Conservation (phyloP, 2,329 filamentous ascomycete species). For the Volutella citrinella region DNA sequence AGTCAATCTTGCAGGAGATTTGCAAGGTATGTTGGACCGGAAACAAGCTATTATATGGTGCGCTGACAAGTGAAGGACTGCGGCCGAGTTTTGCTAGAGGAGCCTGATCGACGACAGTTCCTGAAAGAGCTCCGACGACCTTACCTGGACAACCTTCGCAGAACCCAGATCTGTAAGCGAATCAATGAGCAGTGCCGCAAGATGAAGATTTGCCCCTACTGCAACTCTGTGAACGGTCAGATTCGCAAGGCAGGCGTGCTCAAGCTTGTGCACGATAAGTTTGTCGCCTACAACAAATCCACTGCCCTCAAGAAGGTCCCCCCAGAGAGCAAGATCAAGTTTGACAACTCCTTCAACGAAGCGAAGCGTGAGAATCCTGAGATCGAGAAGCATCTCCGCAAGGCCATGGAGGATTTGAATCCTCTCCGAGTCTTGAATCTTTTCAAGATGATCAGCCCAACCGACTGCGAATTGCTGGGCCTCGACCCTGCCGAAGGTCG, state of each 20-base stretch:
- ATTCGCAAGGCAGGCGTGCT: slow-evolving; percentile 91
- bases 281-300: slow-evolving; percentile 81
- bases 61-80: no score
- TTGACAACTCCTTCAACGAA: slow-evolving; percentile 80
- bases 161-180: slow-evolving; percentile 79
- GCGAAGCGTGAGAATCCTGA: slow-evolving; percentile 77
- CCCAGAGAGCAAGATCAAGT: slow-evolving; percentile 77
- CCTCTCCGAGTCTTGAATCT: slow-evolving; percentile 85
- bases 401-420: slow-evolving; percentile 92
- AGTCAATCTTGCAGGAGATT: slow-evolving; percentile 88
- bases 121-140: slow-evolving; percentile 79
- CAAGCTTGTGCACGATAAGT: slow-evolving; percentile 94
- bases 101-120: slow-evolving; percentile 72
- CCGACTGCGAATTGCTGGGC: slow-evolving; percentile 87
- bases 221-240: slow-evolving; percentile 79
- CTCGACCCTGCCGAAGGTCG: slow-evolving; percentile 82
- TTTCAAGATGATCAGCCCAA: slow-evolving; percentile 80
- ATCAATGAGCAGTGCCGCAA: slow-evolving; percentile 91
- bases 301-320: slow-evolving; percentile 80
- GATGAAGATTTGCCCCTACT: slow-evolving; percentile 76
- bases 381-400: slow-evolving; percentile 85
- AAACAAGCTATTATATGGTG: no score
- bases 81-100: slow-evolving; percentile 76
- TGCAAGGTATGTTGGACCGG: slow-evolving; percentile 62
- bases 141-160: slow-evolving; percentile 80